Conservation (phyloP, 1,139 yeast species). For the Yamadazyma taylorii region DNA sequence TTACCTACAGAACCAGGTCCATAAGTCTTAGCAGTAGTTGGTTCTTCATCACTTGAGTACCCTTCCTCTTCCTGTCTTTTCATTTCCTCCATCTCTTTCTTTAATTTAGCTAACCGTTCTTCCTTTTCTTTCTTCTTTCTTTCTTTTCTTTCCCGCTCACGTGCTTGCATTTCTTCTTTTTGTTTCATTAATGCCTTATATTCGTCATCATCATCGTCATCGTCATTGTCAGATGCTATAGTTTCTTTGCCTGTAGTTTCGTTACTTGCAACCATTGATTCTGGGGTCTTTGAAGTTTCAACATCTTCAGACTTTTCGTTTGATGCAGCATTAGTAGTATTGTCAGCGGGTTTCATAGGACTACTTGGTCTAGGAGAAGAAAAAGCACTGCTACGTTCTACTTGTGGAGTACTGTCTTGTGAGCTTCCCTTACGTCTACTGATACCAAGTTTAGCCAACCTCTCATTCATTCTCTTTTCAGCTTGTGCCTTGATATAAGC, state of each 20-base stretch:
- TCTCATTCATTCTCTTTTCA: conserved; percentile 82
- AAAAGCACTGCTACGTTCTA: not conserved
- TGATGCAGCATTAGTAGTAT: not conserved
- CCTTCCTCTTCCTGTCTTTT: conserved; percentile 34
- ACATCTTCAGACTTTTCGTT: too few species aligned
- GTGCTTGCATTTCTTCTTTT: conserved; percentile 49
- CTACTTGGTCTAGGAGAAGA: not conserved
- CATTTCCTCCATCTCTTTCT: conserved; percentile 63
- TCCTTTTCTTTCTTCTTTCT: conserved; percentile 55
- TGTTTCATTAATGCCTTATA: conserved; percentile 46
- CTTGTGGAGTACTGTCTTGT: conserved; percentile 5
- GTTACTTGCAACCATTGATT: too few species aligned
- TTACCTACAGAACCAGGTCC: conserved; percentile 19
- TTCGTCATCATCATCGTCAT: conserved; percentile 49
- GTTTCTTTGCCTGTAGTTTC: too few species aligned
- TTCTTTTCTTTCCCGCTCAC: conserved; percentile 47
- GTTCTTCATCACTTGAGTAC: conserved; percentile 34
- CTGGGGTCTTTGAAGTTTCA: too few species aligned
- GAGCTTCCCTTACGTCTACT: conserved; percentile 34
- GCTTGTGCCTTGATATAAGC: conserved; percentile 91
- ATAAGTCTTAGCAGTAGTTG: conserved; percentile 30
- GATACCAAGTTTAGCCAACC: conserved; percentile 83
- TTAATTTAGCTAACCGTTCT: conserved; percentile 57
- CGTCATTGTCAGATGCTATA: conserved; percentile 17
- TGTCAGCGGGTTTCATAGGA: not conserved